Evolutionary conservation across 768 basidiomycete species (phyloP).

Genomic region (Tremella mesenterica): DNA sequence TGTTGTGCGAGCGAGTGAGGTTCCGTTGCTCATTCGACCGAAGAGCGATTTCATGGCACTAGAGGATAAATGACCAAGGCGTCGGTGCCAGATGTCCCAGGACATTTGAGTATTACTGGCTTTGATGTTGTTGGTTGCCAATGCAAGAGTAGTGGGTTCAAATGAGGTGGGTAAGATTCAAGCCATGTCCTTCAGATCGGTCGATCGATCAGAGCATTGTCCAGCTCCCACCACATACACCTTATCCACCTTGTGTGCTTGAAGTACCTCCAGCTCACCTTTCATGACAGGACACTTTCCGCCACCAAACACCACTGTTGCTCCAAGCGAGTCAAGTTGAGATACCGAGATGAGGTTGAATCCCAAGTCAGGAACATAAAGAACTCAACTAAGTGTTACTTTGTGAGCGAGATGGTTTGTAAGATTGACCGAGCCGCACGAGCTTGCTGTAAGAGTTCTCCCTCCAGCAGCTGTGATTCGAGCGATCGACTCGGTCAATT

Average conservation of each 20-base stretch:
- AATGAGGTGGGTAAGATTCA: no score
- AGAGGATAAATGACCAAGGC: conserved; percentile 1
- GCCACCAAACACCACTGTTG: no score
- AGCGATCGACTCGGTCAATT: not conserved
- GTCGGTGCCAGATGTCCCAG: conserved; percentile 3
- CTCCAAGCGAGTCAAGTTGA: not conserved
- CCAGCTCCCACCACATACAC: no score
- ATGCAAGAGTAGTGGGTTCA: no score
- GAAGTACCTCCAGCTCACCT: no score
- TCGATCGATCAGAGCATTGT: no score
- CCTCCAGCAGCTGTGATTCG: conserved; percentile 1
- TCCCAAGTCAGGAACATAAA: conserved; percentile 1
- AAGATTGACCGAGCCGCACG: not conserved
- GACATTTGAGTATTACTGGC: not conserved
- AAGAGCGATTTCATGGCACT: conserved; percentile 1
- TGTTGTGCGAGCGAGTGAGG: not conserved
- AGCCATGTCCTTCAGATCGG: no score
- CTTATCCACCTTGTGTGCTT: no score
- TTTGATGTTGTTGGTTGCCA: conserved; percentile 1
- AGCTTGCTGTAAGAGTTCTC: not conserved
- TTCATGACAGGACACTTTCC: no score
- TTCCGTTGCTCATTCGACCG: not conserved
- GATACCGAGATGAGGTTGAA: conserved; percentile 5
- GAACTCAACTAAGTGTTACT: not conserved
- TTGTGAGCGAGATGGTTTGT: not conserved